Conservation (phyloP, 345 rosid species). For the Noccaea caerulescens region DNA sequence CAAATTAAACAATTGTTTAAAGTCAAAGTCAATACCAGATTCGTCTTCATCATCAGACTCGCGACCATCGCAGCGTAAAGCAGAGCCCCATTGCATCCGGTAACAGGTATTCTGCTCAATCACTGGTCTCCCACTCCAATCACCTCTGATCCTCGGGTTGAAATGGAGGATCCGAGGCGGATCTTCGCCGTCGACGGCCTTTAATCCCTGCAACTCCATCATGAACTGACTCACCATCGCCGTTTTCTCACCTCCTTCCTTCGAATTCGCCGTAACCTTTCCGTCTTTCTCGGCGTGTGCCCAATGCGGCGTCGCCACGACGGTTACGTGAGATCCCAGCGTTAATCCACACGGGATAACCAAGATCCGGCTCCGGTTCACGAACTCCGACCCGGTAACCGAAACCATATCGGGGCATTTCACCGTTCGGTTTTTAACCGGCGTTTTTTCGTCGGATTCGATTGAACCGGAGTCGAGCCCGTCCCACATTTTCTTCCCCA, state of each 20-base stretch:
- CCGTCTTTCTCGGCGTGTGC: conserved; percentile 67
- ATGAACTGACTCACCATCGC: conserved; percentile 78
- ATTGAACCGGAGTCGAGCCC: conserved; percentile 51
- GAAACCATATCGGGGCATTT: conserved; percentile 65
- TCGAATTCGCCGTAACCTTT: conserved; percentile 47
- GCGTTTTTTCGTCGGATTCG: conserved; percentile 1
- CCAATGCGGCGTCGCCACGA: conserved; percentile 82
- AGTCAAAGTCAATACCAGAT: conserved; percentile 50
- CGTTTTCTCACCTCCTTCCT: conserved; percentile 53
- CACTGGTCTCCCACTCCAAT: conserved; percentile 72
- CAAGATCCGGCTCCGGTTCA: conserved; percentile 52
- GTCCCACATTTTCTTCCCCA: conserved; percentile 66
- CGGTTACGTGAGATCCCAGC: conserved; percentile 78
- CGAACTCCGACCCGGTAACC: conserved; percentile 62
- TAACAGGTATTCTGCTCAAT: conserved; percentile 80
- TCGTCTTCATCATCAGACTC: conserved; percentile 73
- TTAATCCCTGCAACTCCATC: conserved; percentile 78
- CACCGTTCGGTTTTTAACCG: conserved; percentile 46
- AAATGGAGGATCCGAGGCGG: conserved; percentile 78
- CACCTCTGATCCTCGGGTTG: conserved; percentile 71
- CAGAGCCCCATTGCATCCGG: conserved; percentile 76
- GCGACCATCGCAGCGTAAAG: conserved; percentile 77
- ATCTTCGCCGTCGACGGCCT: conserved; percentile 66
- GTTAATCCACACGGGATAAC: conserved; percentile 85
- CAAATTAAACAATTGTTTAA: conserved; percentile 20